Evolutionary conservation across 345 rosid genomes (phyloP), one percentile per base, ranked within the genome.

Genomic region (Hibiscus tridactylites): DNA sequence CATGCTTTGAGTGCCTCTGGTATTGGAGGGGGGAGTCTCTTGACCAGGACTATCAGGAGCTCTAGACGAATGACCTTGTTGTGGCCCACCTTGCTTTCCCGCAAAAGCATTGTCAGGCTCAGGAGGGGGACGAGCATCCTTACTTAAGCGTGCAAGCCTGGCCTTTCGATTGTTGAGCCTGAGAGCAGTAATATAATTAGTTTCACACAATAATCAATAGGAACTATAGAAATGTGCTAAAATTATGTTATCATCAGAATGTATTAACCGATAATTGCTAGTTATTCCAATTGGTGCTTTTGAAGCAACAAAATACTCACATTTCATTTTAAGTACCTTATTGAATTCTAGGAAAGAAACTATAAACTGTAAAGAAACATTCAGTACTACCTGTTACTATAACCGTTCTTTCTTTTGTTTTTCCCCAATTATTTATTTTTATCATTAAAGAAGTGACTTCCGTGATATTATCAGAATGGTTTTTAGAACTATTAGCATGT

Each of bases 141-240:
- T 95, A 52, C 80, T 85, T 44, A 90, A 88, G 16, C 99, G 94
- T 37, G 97, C 96, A 74, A 96, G 85, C 81, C 90, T 89, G 1
- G 99, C 98, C 84, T 88, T 95, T 58, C 99, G 82, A 76, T 95
- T 95, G 86, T 89, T 95, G 74, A 95, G 84, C 99, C 99, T 96
- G 89, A 80, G 56, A 58, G 62, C 52, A 12, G 70, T 68, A 28
- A 57, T 17, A 57, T 9, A 62, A 59, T 60, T 60, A 61, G 60
- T 49, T 50, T 13, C 54, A 50, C 6, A 50, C 54, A 50, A 50
- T 13, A 12, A 26, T 6, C 16, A n/a, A 44, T 21, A 21, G 15
- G 19, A 57, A 13, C 26, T 28, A 1, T 8, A 49, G 13, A 67
- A 66, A 28, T 28, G 19, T n/a, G 57, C 56, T 8, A 28, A n/a